These are phyloP conservation scores for Escallonia herrerae DNA, from an alignment of 129 eudicot species.

Conservation along the genomic window DNA sequence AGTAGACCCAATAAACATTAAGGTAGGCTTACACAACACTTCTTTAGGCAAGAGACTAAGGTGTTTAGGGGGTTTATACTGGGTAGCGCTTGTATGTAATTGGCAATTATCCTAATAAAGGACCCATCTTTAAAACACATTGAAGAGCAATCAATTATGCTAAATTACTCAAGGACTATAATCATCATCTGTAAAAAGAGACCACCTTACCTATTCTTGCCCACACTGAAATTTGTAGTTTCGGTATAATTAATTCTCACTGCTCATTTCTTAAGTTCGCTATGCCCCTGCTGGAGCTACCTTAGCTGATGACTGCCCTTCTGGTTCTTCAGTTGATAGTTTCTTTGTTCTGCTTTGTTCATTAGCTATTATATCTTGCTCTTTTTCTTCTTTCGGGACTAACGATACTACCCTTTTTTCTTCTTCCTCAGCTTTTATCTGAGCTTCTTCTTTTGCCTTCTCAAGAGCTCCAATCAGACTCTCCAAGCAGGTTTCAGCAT, in stretches of 20 bases:
- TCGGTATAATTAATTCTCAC: not conserved
- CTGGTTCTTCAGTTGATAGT: not conserved
- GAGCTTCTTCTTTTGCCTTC: constrained; percentile 16
- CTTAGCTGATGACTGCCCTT: not conserved
- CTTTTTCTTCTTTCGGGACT: not conserved
- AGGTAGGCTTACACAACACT: not conserved
- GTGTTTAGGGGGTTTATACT: not conserved
- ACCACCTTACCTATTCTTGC: not conserved
- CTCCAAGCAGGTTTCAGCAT: constrained; percentile 19
- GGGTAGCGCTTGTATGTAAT: not conserved
- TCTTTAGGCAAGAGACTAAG: not conserved
- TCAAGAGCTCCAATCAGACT: constrained; percentile 23
- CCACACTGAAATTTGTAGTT: not conserved
- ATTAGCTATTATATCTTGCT: not conserved
- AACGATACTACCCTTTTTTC: constrained; percentile 7
- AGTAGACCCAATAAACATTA: not conserved
- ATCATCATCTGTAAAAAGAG: not conserved
- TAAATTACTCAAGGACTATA: not conserved
- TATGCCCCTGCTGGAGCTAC: not conserved
- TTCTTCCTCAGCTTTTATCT: constrained; percentile 16
- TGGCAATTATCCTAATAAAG: not conserved
- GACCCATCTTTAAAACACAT: not conserved
- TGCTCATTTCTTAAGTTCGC: not conserved
- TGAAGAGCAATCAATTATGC: not conserved
- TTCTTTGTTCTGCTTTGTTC: not conserved